Evolutionary conservation across 345 rosid species (phyloP).

Genomic region (Rubroshorea leprosula): DNA sequence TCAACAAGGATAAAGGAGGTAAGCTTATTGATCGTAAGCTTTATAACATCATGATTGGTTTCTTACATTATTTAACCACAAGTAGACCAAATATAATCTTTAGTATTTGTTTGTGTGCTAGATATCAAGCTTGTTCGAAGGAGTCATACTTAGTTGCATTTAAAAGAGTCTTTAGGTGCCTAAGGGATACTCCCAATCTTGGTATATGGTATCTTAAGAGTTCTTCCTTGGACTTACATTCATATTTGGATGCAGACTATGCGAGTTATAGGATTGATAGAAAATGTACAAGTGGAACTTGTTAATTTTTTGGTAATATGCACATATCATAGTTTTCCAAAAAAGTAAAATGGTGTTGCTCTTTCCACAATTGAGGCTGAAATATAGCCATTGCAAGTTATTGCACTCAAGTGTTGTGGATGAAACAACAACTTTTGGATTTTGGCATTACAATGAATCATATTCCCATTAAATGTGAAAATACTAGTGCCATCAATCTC

Average conservation of each 20-base stretch:
- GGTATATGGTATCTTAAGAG: neutral
- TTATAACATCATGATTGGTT: neutral
- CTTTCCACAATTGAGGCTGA: neutral
- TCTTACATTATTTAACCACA: neutral
- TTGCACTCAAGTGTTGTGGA: neutral
- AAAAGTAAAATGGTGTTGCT: neutral
- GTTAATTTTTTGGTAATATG: neutral
- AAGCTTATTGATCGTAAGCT: neutral
- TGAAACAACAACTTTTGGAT: neutral
- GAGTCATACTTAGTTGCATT: neutral
- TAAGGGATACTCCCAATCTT: neutral
- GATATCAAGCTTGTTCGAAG: neutral
- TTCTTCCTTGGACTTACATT: neutral
- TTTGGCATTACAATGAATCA: neutral
- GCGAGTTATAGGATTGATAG: neutral
- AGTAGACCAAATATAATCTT: constrained; percentile 2
- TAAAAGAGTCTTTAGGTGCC: neutral
- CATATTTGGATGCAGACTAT: neutral
- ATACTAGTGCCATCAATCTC: neutral
- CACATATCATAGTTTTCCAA: neutral
- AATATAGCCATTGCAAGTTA: neutral
- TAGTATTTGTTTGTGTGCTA: neutral
- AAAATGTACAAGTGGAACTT: neutral
- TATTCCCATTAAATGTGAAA: neutral
- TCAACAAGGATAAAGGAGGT: neutral